Conservation (phyloP, 305 asterid species). For the Fraxinus angustifolia region DNA sequence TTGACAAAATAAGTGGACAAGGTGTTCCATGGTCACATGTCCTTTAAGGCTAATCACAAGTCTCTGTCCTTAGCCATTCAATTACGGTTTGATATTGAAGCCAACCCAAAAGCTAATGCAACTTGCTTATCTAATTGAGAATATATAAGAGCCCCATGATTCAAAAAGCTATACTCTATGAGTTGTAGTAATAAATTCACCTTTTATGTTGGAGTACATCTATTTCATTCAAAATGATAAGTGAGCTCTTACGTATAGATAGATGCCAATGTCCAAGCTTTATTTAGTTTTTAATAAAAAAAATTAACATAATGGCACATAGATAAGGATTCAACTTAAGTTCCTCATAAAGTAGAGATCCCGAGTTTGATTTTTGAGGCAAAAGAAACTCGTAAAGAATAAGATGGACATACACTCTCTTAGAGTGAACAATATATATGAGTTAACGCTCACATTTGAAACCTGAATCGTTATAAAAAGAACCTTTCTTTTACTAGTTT, state of each 20-base stretch:
- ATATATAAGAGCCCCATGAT: background rate
- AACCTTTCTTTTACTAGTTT: background rate
- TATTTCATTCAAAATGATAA: background rate
- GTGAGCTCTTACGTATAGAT: background rate
- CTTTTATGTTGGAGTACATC: background rate
- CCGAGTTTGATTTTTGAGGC: no score
- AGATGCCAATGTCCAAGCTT: background rate
- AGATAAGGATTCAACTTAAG: no score
- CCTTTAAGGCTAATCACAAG: background rate
- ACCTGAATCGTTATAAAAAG: background rate
- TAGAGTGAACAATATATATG: background rate
- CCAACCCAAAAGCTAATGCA: conserved; percentile 2
- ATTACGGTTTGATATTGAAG: conserved; percentile 10
- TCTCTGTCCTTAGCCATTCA: background rate
- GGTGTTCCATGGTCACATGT: conserved; percentile 13
- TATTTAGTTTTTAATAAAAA: no score
- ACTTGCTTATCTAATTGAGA: background rate
- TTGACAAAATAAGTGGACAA: background rate
- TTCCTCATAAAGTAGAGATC: no score
- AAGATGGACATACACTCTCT: background rate
- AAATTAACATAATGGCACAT: no score
- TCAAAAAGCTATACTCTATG: background rate
- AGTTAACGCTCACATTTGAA: background rate
- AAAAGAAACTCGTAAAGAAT: no score
- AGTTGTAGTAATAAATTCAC: background rate